These are phyloP conservation scores for Cicer cuneatum DNA, from an alignment of 306 rosid genomes.

Conservation along the genomic window DNA sequence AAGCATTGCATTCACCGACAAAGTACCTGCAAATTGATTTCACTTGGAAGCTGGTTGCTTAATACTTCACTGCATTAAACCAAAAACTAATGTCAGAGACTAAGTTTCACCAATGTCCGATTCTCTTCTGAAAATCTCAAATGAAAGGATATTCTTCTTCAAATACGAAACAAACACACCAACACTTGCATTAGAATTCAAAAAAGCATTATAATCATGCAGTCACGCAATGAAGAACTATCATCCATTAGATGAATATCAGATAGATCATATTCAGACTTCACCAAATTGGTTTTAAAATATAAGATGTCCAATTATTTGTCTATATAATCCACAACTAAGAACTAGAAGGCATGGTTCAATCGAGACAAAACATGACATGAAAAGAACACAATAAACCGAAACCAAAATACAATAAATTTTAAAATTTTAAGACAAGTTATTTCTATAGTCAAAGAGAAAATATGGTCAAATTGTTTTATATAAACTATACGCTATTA, in stretches of 20 bases:
- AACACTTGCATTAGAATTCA: conserved; percentile 14
- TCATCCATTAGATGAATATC: not conserved
- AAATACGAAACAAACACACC: conserved; percentile 2
- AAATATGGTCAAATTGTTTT: too few species aligned
- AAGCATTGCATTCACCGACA: conserved; percentile 10
- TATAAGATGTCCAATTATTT: not conserved
- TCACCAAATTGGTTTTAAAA: not conserved
- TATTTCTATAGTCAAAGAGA: too few species aligned
- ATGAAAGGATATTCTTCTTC: conserved; percentile 32
- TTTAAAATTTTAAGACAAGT: not conserved
- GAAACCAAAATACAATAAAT: not conserved
- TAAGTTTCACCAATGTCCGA: not conserved
- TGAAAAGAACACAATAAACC: not conserved
- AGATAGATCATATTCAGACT: not conserved
- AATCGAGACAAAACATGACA: not conserved
- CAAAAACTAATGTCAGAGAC: conserved; percentile 19
- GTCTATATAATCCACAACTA: not conserved
- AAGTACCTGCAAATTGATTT: conserved; percentile 78
- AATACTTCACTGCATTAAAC: conserved; percentile 76
- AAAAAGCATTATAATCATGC: conserved; percentile 19
- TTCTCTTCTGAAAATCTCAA: conserved; percentile 31
- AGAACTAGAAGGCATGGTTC: not conserved
- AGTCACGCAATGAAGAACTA: not conserved
- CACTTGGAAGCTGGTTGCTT: conserved; percentile 69
- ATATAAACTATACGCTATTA: too few species aligned